phyloP scores from a whole-genome alignment of 2,329 filamentous ascomycete species.

The Orbilia quercus region DNA sequence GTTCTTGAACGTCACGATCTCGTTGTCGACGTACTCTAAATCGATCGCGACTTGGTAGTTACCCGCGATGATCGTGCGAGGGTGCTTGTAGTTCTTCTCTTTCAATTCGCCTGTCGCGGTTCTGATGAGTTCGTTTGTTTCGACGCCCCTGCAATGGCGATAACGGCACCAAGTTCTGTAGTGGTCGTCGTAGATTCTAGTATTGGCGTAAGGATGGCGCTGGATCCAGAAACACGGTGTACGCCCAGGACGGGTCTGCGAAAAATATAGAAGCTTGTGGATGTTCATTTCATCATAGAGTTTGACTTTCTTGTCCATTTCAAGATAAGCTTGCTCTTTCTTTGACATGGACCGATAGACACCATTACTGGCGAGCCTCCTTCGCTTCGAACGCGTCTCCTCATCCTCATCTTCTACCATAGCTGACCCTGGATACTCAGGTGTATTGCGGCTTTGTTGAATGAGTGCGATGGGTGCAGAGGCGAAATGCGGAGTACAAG shows the following conservation, averaged over 20 bases:
- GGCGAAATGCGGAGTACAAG: constrained; percentile 1
- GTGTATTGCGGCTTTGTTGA: not conserved
- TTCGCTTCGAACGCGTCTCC: constrained; percentile 20
- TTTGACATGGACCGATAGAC: constrained; percentile 40
- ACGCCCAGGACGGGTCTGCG: constrained; percentile 24
- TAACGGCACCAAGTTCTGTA: constrained; percentile 54
- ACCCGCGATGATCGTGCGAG: constrained; percentile 50
- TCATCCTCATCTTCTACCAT: not conserved
- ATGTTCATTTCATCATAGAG: constrained; percentile 46
- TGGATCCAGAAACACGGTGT: constrained; percentile 46
- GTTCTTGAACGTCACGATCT: constrained; percentile 33
- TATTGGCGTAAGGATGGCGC: constrained; percentile 51
- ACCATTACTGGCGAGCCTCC: constrained; percentile 1
- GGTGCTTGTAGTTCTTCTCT: constrained; percentile 56
- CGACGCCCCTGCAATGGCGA: constrained; percentile 47
- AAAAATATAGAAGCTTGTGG: constrained; percentile 37
- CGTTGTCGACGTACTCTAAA: constrained; percentile 42
- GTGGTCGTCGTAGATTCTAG: constrained; percentile 41
- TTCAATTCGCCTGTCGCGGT: constrained; percentile 40
- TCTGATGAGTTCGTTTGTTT: constrained; percentile 44
- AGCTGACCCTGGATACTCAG: not conserved
- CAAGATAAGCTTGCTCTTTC: constrained; percentile 51
- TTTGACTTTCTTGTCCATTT: constrained; percentile 52
- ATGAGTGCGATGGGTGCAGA: not conserved
- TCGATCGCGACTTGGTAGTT: constrained; percentile 55